A percentile compares a stretch with the other conserved stretches of the same genome.
phyloP scores from a whole-genome alignment of 208 protist genomes.

The Wallacemonas rigidus region DNA sequence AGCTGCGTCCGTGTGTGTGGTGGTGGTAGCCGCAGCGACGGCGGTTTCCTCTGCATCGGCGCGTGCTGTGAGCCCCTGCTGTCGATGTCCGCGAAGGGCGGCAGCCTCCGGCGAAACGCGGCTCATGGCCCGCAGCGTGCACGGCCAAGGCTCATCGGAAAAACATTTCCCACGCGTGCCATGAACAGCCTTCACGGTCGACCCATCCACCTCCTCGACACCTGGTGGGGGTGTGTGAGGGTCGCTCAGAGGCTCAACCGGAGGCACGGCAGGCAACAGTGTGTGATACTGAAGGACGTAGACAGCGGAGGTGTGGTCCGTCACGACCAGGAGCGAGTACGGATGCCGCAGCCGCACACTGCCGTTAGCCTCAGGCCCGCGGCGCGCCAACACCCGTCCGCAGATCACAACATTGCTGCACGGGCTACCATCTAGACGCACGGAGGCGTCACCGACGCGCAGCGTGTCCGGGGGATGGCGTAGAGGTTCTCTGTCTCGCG shows the following conservation, averaged over 20 bases:
- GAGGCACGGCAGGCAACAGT: background rate
- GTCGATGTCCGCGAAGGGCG: too few species aligned
- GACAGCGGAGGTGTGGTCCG: constrained; percentile 34
- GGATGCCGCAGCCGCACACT: constrained; percentile 17
- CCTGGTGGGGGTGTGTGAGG: too few species aligned
- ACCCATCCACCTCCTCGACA: too few species aligned
- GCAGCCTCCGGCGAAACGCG: background rate
- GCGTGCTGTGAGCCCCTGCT: background rate
- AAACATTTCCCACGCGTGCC: background rate
- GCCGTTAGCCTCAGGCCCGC: constrained; percentile 23
- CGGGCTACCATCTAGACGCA: constrained; percentile 38
- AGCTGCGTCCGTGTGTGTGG: too few species aligned
- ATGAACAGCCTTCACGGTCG: too few species aligned
- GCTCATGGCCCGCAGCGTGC: background rate
- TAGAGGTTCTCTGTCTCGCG: background rate
- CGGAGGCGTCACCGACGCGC: constrained; percentile 44
- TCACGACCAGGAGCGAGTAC: constrained; percentile 32
- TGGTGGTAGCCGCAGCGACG: too few species aligned
- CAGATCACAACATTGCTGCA: constrained; percentile 47
- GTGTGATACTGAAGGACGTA: constrained; percentile 34
- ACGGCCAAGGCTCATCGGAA: background rate
- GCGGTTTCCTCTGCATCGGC: background rate
- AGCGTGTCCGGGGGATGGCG: background rate
- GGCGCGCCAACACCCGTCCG: constrained; percentile 47
- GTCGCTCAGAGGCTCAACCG: too few species aligned